Conservation (phyloP, 257 asterid genomes). For the Solanum virginianum region DNA sequence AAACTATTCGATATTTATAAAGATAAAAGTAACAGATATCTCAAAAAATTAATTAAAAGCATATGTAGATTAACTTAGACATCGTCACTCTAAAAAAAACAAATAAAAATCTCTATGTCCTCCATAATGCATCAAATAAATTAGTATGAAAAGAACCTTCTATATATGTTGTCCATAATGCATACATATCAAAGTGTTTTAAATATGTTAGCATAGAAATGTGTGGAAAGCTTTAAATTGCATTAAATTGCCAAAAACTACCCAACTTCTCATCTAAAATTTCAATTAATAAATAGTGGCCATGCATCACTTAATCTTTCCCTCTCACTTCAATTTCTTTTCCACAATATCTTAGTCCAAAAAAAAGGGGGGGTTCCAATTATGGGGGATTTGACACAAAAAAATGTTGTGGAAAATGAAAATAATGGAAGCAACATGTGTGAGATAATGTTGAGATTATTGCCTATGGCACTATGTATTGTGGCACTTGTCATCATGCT, state of each 20-base stretch:
- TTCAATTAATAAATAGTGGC: constrained; percentile 19
- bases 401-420: constrained; percentile 9
- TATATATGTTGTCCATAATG: not conserved
- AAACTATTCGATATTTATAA: not conserved
- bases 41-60: not conserved
- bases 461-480: constrained; percentile 60
- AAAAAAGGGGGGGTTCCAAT: not conserved
- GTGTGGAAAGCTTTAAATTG: constrained; percentile 42
- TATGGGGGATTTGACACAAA: not conserved
- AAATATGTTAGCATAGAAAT: constrained; percentile 22
- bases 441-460: constrained; percentile 65
- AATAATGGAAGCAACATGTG: constrained; percentile 39
- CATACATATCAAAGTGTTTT: not conserved
- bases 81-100: not conserved
- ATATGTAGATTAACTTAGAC: not conserved
- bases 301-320: not conserved
- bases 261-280: constrained; percentile 20
- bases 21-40: not conserved
- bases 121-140: not conserved
- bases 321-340: not conserved
- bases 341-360: not conserved
- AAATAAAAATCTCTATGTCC: not conserved
- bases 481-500: constrained; percentile 75
- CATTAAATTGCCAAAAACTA: constrained; percentile 33
- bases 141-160: not conserved